phyloP scores from a whole-genome alignment of 2,329 filamentous ascomycete genomes.

The Calycina marina region DNA sequence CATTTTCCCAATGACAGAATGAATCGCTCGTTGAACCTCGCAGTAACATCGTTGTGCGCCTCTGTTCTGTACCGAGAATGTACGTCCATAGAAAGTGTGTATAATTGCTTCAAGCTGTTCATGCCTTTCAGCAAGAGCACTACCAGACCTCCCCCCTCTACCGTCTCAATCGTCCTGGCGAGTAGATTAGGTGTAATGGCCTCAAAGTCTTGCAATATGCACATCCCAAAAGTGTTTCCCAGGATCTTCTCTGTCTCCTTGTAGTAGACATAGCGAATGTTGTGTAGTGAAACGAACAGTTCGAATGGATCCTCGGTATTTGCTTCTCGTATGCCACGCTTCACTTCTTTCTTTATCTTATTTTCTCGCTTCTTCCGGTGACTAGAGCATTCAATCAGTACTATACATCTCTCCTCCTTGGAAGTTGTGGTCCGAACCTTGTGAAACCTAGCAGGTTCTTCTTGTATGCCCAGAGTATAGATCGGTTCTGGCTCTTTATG shows the following conservation, averaged over 20 bases:
- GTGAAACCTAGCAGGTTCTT: conserved; percentile 92
- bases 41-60: conserved; percentile 86
- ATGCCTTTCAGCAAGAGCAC: conserved; percentile 87
- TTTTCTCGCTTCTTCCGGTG: conserved; percentile 96
- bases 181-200: conserved; percentile 94
- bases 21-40: conserved; percentile 95
- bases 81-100: conserved; percentile 94
- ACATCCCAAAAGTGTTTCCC: conserved; percentile 97
- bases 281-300: conserved; percentile 87
- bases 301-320: conserved; percentile 95
- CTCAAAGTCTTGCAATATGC: conserved; percentile 95
- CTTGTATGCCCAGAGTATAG: conserved; percentile 96
- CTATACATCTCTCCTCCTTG: neutral
- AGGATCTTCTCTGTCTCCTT: conserved; percentile 99
- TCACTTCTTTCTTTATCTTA: conserved; percentile 98
- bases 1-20: conserved; percentile 91
- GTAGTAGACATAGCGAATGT: conserved; percentile 98
- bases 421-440: conserved; percentile 29
- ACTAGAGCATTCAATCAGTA: conserved; percentile 28
- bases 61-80: conserved; percentile 94
- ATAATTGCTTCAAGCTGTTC: conserved; percentile 92
- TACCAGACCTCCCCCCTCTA: conserved; percentile 88
- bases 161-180: conserved; percentile 89
- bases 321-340: conserved; percentile 79
- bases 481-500: conserved; percentile 79